These are phyloP conservation scores for Tolypocladium pustulatum DNA, from an alignment of 2,329 filamentous ascomycete genomes.

Conservation along the genomic window DNA sequence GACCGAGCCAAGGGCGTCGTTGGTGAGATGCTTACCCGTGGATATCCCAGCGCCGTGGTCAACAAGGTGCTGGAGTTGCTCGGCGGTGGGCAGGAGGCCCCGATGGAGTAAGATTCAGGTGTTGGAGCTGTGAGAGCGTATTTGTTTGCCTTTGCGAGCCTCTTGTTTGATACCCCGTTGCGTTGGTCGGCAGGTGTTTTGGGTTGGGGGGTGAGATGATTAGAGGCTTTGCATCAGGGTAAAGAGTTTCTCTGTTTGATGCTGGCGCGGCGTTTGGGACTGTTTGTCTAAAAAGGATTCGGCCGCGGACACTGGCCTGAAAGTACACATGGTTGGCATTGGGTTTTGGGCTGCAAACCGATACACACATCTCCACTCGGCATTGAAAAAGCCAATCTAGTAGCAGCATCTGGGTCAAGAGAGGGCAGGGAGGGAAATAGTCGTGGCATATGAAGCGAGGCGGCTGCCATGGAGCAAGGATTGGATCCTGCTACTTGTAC, in stretches of 20 bases:
- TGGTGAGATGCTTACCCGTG: constrained; percentile 79
- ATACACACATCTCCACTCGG: constrained; percentile 43
- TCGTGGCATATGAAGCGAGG: constrained; percentile 5
- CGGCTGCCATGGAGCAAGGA: constrained; percentile 11
- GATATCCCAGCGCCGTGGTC: constrained; percentile 84
- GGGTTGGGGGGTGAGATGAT: constrained; percentile 8
- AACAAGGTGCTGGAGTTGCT: constrained; percentile 91
- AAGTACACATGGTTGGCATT: constrained; percentile 2
- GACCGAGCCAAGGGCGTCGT: constrained; percentile 68
- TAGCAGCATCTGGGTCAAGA: constrained; percentile 17
- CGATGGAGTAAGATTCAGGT: constrained; percentile 13
- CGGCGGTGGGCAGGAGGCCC: constrained; percentile 40
- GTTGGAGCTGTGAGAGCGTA: constrained; percentile 9
- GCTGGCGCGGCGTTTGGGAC: constrained; percentile 17
- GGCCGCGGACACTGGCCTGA: constrained; percentile 4
- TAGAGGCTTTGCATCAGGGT: constrained; percentile 6
- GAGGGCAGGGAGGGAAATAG: neutral
- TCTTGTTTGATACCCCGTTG: constrained; percentile 15
- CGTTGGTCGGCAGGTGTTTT: constrained; percentile 8
- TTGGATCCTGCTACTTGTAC: constrained; percentile 20
- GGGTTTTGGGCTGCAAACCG: constrained; percentile 13
- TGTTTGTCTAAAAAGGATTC: constrained; percentile 10
- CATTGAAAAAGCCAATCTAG: constrained; percentile 20
- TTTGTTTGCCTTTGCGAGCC: constrained; percentile 4
- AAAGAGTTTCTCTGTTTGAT: neutral